phyloP scores from a whole-genome alignment of 2,329 filamentous ascomycete genomes.

The Neurospora crassa region DNA sequence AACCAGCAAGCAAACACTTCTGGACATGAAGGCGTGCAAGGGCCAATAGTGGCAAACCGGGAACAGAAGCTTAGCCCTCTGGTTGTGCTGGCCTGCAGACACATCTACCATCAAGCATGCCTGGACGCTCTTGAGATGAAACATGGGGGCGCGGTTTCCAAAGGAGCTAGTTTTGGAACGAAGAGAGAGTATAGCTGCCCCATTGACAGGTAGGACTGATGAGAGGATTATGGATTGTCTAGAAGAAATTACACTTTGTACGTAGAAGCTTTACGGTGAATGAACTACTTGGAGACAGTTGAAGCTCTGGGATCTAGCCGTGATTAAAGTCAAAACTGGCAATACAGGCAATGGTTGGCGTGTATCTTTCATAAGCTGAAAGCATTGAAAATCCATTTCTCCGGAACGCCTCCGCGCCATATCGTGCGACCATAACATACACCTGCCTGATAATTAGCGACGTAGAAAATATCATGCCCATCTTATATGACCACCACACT shows the following conservation, averaged over 20 bases:
- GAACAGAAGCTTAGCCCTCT: constrained; percentile 52
- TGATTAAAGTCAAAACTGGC: background rate
- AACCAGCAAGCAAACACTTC: constrained; percentile 28
- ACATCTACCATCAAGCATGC: constrained; percentile 61
- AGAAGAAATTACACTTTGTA: constrained; percentile 3
- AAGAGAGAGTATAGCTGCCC: constrained; percentile 46
- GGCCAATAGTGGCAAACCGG: constrained; percentile 25
- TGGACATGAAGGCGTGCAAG: constrained; percentile 20
- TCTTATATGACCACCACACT: background rate
- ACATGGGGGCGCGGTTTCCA: constrained; percentile 31
- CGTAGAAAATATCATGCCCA: background rate
- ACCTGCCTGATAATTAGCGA: background rate
- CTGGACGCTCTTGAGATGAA: constrained; percentile 55
- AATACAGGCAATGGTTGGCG: background rate
- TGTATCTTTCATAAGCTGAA: background rate
- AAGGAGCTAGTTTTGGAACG: constrained; percentile 30
- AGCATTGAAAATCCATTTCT: background rate
- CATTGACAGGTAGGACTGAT: constrained; percentile 38
- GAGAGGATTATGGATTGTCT: background rate
- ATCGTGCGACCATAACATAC: background rate
- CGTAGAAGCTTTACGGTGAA: background rate
- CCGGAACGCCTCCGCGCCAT: background rate
- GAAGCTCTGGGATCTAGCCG: background rate
- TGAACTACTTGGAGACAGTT: background rate
- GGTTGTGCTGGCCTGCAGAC: constrained; percentile 60